Base-by-base conservation (phyloP, 768 basidiomycete species). In the Russula foetens region DNA sequence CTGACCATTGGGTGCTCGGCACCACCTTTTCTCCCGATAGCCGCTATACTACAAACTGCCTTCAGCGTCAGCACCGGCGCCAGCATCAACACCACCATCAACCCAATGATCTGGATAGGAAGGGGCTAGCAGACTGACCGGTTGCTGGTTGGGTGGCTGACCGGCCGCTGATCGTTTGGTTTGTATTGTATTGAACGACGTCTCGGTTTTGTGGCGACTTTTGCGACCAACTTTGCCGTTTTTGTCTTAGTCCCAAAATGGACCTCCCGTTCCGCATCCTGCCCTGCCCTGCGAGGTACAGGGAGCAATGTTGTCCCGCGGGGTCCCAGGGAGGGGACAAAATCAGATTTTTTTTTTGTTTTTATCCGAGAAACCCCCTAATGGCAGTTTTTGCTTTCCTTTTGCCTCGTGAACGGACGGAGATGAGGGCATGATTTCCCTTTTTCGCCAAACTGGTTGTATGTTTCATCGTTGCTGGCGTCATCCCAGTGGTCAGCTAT, bases 31-130 rank as follows among this genome's bases (percentile, higher is more conserved):
- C 23, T n/a, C 41, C 31, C 7, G 31, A 39, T 41, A 71, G 69
- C 72, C 79, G 2, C 56, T 79, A 68, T 79, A 79, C 66, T 79
- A 76, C 67, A 71, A 71, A 31, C 50, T 76, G 5, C 77, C 77
- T 7, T 67, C 71, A 35, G 41, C 41, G 7, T 29, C 26, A 7
- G 46, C 46, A 14, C 21, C 45, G 14, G 45, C 45, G 12, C 11
- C 52, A 9, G 38, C 26, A 14, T 26, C 39, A n/a, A 14, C 3
- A 31, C 19, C 56, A 39, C 69, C 68, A 24, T 73, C 73, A 15
- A 61, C 66, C 29, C 57, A 74, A 47, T 78, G 67, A 59, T 46
- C 33, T 19, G 17, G 21, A 5, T 41, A 19, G 9, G 48, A 15
- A 8, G 11, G 9, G n/a, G n/a, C n/a, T n/a, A n/a, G n/a, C n/a